A percentile compares a stretch with the other conserved stretches of the same genome.
Conservation (phyloP, 495 filamentous ascomycete species). For the Talaromyces stipitatus region DNA sequence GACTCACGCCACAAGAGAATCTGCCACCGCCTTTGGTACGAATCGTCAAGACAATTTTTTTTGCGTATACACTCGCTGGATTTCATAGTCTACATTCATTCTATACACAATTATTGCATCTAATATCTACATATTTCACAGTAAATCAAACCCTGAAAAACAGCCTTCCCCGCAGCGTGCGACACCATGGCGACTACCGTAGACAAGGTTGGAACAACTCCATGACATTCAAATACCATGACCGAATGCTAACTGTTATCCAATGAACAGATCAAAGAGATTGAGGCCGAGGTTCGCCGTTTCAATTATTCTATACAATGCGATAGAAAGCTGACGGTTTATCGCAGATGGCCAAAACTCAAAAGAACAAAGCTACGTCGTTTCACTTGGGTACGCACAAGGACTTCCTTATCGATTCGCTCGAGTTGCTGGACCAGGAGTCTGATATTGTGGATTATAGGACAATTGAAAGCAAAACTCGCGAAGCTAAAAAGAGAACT, state of each 20-base stretch:
- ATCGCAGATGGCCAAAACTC: slow-evolving; percentile 78
- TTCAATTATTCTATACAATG: not conserved
- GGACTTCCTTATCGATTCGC: not conserved
- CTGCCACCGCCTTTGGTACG: not conserved
- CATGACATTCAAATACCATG: not conserved
- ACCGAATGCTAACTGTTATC: slow-evolving; percentile 7
- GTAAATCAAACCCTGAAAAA: not conserved
- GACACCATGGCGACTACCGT: slow-evolving; percentile 88
- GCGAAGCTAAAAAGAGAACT: slow-evolving; percentile 96
- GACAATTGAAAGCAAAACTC: slow-evolving; percentile 96
- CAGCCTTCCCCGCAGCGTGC: not conserved
- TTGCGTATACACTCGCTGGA: not conserved
- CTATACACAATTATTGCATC: not conserved
- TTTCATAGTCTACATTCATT: not conserved
- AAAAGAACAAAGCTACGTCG: slow-evolving; percentile 97
- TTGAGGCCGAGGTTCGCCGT: slow-evolving; percentile 82
- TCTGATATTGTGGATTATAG: slow-evolving; percentile 29
- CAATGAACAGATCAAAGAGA: slow-evolving; percentile 77
- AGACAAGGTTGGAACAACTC: slow-evolving; percentile 66
- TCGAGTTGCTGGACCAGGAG: not conserved
- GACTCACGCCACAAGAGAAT: slow-evolving; percentile 8
- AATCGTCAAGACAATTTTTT: not conserved
- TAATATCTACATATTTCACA: not conserved
- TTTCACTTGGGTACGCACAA: slow-evolving; percentile 57
- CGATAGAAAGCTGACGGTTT: slow-evolving; percentile 13